These are phyloP conservation scores for Colletotrichum sojae DNA, from an alignment of 2,329 filamentous ascomycete species.

Conservation along the genomic window DNA sequence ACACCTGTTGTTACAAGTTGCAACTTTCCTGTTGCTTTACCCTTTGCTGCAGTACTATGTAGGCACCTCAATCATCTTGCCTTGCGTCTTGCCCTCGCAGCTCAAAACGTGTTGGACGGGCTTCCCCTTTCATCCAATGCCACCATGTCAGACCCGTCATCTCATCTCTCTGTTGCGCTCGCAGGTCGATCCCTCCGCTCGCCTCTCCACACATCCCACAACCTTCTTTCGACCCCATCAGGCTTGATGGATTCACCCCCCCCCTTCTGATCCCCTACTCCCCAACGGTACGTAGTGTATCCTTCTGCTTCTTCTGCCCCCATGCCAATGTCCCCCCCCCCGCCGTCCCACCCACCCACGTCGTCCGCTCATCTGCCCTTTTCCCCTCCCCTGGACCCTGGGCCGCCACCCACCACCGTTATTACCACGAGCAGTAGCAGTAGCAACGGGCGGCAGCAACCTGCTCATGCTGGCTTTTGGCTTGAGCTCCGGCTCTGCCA, in stretches of 20 bases:
- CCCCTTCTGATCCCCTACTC: neutral
- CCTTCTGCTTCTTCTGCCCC: conserved; percentile 6
- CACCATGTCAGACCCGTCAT: conserved; percentile 35
- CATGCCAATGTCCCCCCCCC: conserved; percentile 21
- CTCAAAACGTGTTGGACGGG: neutral
- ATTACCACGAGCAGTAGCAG: conserved; percentile 22
- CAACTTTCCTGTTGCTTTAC: too few species aligned
- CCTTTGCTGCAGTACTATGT: too few species aligned
- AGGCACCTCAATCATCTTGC: neutral
- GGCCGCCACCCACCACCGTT: conserved; percentile 17
- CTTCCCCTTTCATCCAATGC: conserved; percentile 26
- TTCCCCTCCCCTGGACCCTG: conserved; percentile 30
- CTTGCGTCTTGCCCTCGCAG: neutral
- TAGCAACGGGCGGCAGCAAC: conserved; percentile 6
- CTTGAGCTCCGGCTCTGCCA: conserved; percentile 31
- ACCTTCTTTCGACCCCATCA: conserved; percentile 41
- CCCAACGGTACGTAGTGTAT: neutral
- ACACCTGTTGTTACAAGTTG: too few species aligned
- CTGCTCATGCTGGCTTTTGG: conserved; percentile 15
- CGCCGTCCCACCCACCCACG: conserved; percentile 29
- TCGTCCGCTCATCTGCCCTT: conserved; percentile 30
- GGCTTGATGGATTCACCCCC: conserved; percentile 30
- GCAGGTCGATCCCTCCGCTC: conserved; percentile 41
- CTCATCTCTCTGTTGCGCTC: conserved; percentile 39
- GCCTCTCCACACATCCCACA: conserved; percentile 42